Base-by-base conservation (phyloP, 1,284 basidiomycete genomes). In the Sutorius eximius region DNA sequence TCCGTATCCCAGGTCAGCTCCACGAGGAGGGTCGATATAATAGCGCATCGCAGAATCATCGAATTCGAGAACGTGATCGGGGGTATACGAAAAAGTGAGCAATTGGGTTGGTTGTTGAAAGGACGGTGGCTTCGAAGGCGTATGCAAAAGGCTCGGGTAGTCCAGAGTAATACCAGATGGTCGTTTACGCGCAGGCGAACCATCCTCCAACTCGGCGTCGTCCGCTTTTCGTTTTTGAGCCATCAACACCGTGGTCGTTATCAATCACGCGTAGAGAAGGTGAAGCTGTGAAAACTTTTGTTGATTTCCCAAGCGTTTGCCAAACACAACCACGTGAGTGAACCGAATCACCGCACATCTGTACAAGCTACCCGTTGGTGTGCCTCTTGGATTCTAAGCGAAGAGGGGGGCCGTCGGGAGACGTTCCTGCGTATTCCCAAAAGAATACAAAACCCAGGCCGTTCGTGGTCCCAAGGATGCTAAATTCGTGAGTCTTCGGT, bases 21-120 rank as follows among this genome's bases (percentile, higher is more conserved):
- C 76, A 6, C 65, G 64, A 4, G 86, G 86, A 8, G 90, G 89
- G 47, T 82, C 76, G 37, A 82, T 74, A 61, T 83, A 90, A 67
- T 87, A 89, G 43, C 83, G 79, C 70, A 92, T 61, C 0, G 88
- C 83, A 13, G 83, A 79, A 66, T 92, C 77, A 16, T 77, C 77
- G 67, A 88, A 89, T 53, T 82, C 75, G 32, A 86, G 77, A n/a
- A 71, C 71, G 42, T 79, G 82, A 32, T 70, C 67, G 10, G 78
- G 69, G 16, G 76, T 77, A 62, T 86, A 86, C 29, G 86, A 87
- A 68, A 87, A 89, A 2, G 84, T 78, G n/a, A 82, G 74, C n/a
- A 89, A 64, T 40, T 79, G 82, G 3, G 74, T 77, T 9, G 86
- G 86, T 57, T 81, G 78, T 64, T 87, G 85, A 59, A 87, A 83